Base-by-base conservation (phyloP, 1,284 basidiomycete genomes). In the Sporisorium scitamineum region DNA sequence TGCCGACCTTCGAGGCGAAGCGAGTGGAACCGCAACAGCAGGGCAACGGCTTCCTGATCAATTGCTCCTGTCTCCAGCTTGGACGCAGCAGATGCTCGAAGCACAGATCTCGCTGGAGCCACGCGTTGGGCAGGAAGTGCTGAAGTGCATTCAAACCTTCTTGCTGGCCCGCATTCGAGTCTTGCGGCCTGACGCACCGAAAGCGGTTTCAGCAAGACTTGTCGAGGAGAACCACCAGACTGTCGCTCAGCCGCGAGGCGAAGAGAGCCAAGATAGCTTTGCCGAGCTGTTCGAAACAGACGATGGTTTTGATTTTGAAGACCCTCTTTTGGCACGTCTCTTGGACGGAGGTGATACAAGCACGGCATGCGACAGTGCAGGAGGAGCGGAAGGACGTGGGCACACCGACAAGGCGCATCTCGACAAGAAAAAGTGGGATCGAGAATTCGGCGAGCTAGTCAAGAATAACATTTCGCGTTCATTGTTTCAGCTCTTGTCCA, bases 231-330 rank as follows among this genome's bases (percentile, higher is more conserved):
- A 32, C 26, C 34, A 13, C 16, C 47, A 16, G 31, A 22, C 16
- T 11, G 14, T n/a, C 13, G 24, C 18, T n/a, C 29, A 44, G 47
- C 59, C 42, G 34, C 61, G 65, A 39, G 37, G 45, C 54, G 58
- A 60, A 14, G 88, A 67, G 87, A 89, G 59, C 88, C 88, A 91
- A 78, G 93, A 94, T 72, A 95, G 93, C 76, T 92, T 94, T 81
- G 76, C 71, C 4, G 92, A 94, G 68, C 86, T 89, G 29, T 87
- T 84, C 51, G 87, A 89, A 31, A 67, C 63, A 7, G 88, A 88
- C 61, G 84, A 90, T 45, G 89, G 91, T 71, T 74, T 87, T 31
- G 87, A 87, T 53, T 87, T 90, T 37, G 88, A 91, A 50, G 91
- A 92, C 76, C 89, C 90, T 2, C 87, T 88, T 24, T 83, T 92